These are phyloP conservation scores for Trametes punicea DNA, from an alignment of 768 basidiomycete genomes.

Conservation along the genomic window DNA sequence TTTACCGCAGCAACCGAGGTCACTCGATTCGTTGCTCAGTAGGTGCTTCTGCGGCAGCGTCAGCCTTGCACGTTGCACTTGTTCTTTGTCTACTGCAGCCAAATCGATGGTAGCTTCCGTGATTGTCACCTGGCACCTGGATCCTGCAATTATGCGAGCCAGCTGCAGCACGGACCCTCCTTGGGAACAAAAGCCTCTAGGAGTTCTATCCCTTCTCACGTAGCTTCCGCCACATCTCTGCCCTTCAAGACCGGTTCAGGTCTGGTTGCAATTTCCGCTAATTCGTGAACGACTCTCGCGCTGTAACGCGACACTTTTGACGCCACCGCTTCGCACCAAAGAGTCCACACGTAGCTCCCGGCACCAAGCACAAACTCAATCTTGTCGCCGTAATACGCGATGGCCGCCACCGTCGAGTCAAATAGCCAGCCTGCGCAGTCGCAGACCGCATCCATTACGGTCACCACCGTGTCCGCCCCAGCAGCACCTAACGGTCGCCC, in stretches of 20 bases:
- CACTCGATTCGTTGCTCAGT: too few relatives aligned
- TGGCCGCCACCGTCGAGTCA: background rate
- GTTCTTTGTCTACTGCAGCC: background rate
- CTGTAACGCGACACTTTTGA: background rate
- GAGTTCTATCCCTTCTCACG: background rate
- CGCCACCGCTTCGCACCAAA: slow-evolving; percentile 8
- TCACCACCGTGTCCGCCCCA: slow-evolving; percentile 3
- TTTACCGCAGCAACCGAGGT: background rate
- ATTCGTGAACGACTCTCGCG: background rate
- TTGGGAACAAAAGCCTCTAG: background rate
- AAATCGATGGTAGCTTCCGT: background rate
- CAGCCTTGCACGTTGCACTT: background rate
- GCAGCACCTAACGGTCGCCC: background rate
- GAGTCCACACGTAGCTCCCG: background rate
- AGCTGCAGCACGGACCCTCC: background rate
- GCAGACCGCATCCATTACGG: background rate
- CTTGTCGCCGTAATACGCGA: background rate
- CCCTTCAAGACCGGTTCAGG: background rate
- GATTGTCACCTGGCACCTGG: background rate
- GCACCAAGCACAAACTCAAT: background rate
- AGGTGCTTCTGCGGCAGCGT: background rate
- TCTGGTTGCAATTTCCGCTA: background rate
- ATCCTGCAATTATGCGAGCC: background rate
- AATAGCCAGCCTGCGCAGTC: background rate
- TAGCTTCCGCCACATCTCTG: background rate